A percentile compares a stretch with the other conserved stretches of the same genome.
Conservation (phyloP, 768 basidiomycete species). For the Hemileccinum rubropunctum region DNA sequence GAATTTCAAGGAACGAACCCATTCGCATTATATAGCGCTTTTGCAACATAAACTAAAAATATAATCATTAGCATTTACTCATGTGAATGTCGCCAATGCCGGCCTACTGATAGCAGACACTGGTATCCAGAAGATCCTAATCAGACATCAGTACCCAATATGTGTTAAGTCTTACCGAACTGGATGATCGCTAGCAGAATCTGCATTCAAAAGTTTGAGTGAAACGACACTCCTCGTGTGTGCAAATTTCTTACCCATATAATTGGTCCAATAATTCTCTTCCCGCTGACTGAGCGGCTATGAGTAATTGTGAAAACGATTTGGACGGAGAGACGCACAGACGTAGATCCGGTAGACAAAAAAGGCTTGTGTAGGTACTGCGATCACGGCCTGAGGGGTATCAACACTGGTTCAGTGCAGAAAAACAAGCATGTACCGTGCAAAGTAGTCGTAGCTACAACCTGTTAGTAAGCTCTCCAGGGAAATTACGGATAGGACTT, state of each 20-base stretch:
- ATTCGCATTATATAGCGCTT: neutral
- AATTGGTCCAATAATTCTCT: neutral
- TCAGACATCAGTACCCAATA: neutral
- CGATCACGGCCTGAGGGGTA: neutral
- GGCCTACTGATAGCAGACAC: neutral
- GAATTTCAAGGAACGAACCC: neutral
- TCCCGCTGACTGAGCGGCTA: neutral
- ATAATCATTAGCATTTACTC: neutral
- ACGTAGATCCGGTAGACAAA: slow-evolving; percentile 2
- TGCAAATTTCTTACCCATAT: neutral
- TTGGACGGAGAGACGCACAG: neutral
- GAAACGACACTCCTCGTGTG: neutral
- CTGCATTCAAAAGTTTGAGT: neutral
- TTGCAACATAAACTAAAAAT: neutral
- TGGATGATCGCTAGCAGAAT: neutral
- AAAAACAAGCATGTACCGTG: neutral
- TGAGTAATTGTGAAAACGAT: neutral
- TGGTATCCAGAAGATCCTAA: neutral
- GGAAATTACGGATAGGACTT: neutral
- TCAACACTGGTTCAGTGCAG: neutral
- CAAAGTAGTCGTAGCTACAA: neutral
- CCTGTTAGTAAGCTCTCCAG: too few species aligned
- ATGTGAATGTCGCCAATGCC: neutral
- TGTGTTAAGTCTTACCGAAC: neutral
- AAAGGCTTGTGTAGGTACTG: neutral